A percentile compares a stretch with the other conserved stretches of the same genome.
phyloP scores from a whole-genome alignment of 257 asterid genomes.

The Sherardia arvensis region DNA sequence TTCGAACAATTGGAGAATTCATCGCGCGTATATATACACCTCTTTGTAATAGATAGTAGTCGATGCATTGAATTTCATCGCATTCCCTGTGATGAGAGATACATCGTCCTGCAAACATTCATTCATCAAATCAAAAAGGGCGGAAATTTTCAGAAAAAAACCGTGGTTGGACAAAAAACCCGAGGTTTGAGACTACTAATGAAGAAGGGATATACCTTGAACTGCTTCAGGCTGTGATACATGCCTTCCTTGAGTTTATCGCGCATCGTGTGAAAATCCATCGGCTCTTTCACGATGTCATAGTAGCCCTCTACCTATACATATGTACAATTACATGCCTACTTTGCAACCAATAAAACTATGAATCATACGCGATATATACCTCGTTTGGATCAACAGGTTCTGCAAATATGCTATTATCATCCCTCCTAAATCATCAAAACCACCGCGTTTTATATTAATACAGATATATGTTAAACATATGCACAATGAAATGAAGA shows the following conservation, averaged over 20 bases:
- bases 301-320: conserved; percentile 78
- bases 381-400: conserved; percentile 85
- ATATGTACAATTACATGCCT: neutral
- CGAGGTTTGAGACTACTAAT: too few species aligned
- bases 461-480: too few species aligned
- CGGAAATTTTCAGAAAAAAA: too few species aligned
- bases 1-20: neutral
- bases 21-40: conserved; percentile 32
- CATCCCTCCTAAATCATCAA: conserved; percentile 49
- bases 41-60: conserved; percentile 59
- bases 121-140: too few species aligned
- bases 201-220: conserved; percentile 40
- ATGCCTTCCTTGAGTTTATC: conserved; percentile 90
- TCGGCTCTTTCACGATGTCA: conserved; percentile 68
- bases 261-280: conserved; percentile 97
- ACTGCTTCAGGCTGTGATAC: conserved; percentile 62
- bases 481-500: neutral
- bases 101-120: conserved; percentile 61
- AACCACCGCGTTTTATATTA: neutral
- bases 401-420: conserved; percentile 66
- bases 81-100: conserved; percentile 75
- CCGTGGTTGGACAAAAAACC: too few species aligned
- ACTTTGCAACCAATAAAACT: neutral
- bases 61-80: conserved; percentile 83
- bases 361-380: neutral